phyloP scores from a whole-genome alignment of 2,329 filamentous ascomycete genomes.

The Botrytis byssoidea region DNA sequence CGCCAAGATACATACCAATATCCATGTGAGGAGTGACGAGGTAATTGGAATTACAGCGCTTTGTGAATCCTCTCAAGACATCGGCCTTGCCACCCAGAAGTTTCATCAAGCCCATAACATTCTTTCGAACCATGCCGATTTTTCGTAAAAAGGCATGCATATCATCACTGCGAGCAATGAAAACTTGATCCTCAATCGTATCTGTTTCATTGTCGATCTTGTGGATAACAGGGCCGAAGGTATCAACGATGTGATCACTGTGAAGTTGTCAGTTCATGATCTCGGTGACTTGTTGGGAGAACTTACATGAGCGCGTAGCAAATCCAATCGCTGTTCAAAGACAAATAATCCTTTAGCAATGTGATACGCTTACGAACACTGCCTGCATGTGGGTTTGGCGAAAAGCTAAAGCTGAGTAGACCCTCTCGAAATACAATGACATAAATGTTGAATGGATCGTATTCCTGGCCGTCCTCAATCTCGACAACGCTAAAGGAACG shows the following conservation, averaged over 20 bases:
- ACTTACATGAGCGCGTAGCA: constrained; percentile 95
- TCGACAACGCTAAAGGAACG: constrained; percentile 81
- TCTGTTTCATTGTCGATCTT: constrained; percentile 88
- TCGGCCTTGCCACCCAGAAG: constrained; percentile 97
- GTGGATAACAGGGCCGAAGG: constrained; percentile 84
- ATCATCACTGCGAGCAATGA: constrained; percentile 86
- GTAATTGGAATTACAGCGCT: constrained; percentile 98
- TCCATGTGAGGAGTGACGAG: constrained; percentile 93
- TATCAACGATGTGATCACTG: constrained; percentile 95
- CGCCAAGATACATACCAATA: constrained; percentile 92
- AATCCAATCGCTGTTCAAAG: constrained; percentile 95
- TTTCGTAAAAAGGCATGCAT: constrained; percentile 82
- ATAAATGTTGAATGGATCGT: constrained; percentile 94
- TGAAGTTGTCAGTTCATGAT: constrained; percentile 21
- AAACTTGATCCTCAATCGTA: constrained; percentile 91
- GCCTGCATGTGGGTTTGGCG: constrained; percentile 78
- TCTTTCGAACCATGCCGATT: constrained; percentile 89
- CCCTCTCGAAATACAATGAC: constrained; percentile 96
- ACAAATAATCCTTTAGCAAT: constrained; percentile 89
- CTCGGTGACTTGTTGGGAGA: background rate
- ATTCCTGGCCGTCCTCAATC: constrained; percentile 76
- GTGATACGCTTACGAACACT: constrained; percentile 91
- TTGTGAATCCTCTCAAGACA: constrained; percentile 94
- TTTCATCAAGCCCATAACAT: constrained; percentile 89
- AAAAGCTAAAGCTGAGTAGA: constrained; percentile 91